These are phyloP conservation scores for Colletotrichum graminicola DNA, from an alignment of 2,329 filamentous ascomycete species.

Conservation along the genomic window DNA sequence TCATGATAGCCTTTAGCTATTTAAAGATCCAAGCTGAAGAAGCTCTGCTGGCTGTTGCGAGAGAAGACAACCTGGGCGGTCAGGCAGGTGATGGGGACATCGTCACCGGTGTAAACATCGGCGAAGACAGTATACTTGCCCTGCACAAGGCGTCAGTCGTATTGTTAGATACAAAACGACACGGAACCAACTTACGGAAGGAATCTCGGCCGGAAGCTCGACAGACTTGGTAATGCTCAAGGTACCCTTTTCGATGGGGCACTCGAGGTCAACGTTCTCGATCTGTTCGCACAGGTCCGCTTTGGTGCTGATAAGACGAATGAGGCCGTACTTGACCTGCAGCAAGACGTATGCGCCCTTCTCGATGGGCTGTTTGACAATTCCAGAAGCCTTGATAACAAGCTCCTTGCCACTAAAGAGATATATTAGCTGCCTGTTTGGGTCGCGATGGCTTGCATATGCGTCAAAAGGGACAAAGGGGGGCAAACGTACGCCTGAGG, in stretches of 20 bases:
- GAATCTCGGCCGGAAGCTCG: slow-evolving; percentile 86
- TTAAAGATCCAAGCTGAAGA: slow-evolving; percentile 58
- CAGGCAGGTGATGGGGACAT: slow-evolving; percentile 86
- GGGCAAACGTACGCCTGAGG: slow-evolving; percentile 78
- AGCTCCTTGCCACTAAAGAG: slow-evolving; percentile 78
- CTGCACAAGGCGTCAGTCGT: slow-evolving; percentile 58
- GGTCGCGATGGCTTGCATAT: slow-evolving; percentile 16
- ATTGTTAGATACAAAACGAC: background rate
- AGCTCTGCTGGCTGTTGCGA: slow-evolving; percentile 51
- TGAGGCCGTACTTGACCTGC: slow-evolving; percentile 93
- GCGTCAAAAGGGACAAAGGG: background rate
- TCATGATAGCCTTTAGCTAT: slow-evolving; percentile 25
- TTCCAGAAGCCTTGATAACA: slow-evolving; percentile 82
- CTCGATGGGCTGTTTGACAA: slow-evolving; percentile 78
- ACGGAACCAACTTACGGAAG: slow-evolving; percentile 74
- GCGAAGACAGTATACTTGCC: slow-evolving; percentile 91
- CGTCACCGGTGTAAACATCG: slow-evolving; percentile 82
- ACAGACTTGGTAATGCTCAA: slow-evolving; percentile 83
- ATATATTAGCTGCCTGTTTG: slow-evolving; percentile 33
- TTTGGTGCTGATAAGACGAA: slow-evolving; percentile 84
- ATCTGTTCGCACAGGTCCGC: slow-evolving; percentile 92
- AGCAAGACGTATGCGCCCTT: slow-evolving; percentile 85
- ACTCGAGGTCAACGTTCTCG: slow-evolving; percentile 87
- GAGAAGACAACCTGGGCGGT: slow-evolving; percentile 78
- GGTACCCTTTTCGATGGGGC: slow-evolving; percentile 85